Base-by-base conservation (phyloP, 2,329 filamentous ascomycete species). In the Cytospora chrysosperma region DNA sequence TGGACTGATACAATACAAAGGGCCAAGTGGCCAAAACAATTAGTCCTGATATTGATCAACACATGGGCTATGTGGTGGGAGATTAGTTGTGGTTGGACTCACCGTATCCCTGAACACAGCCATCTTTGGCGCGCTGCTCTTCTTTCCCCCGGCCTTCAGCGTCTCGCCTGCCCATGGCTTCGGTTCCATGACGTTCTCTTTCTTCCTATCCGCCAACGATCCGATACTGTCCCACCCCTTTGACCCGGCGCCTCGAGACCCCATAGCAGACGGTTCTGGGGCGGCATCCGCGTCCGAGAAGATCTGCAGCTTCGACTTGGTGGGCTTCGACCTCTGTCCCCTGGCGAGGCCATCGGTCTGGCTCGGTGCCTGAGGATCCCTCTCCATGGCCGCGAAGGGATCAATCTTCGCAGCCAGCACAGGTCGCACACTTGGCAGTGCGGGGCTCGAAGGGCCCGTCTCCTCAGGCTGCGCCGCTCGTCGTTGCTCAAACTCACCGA, bases 41-140 rank as follows among this genome's bases (percentile, higher is more conserved):
- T 97, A 97, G 93, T 97, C 93, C 93, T 97, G 64, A 86, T 85
- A 82, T 85, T 88, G 83, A 93, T 95, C 92, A 95, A 95, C 86
- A 92, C 82, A 76, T 83, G 84, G 81, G 74, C 78, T 74, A 70
- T 76, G 75, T 74, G 70, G 72, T 70, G 68, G 67, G 68, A 70
- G 74, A 70, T 62, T 74, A 84, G 32, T 47, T 50, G 56, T 30
- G 50, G 53, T 32, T 17, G 47, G 24, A 59, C 92, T 89, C 89
- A 99, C 95, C 90, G 90, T 82, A 82, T 99, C 95, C 82, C 91
- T 94, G 82, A 97, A 99, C 53, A 99, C 86, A 72, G 89, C 82
- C 88, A 99, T 90, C 82, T 97, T 98, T 60, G 88, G 83, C 60
- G 83, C 84, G 34, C 83, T 86, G 51, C 82, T 86, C 78, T 92